Evolutionary conservation across 139 green algal genomes (phyloP).

Genomic region (Chlorella sp.): DNA sequence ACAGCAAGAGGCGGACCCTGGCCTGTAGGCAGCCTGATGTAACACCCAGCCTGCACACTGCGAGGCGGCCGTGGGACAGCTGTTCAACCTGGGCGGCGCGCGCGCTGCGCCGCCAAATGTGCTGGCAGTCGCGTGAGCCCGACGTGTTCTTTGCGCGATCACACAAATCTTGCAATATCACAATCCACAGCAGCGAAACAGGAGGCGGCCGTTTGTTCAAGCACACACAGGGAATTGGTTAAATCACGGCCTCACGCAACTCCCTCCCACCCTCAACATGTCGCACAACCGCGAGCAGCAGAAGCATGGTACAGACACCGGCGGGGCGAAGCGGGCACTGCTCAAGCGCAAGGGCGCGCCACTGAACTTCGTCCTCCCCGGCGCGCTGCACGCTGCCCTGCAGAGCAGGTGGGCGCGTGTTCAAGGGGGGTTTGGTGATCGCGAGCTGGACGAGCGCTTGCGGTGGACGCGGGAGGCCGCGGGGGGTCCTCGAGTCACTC

Average conservation of each 20-base stretch:
- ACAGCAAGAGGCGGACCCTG: background rate
- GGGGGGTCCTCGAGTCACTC: background rate
- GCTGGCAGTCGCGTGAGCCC: too few relatives aligned
- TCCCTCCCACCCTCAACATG: too few relatives aligned
- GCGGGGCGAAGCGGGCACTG: background rate
- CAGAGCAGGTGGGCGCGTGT: background rate
- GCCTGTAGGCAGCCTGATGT: too few relatives aligned
- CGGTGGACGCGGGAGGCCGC: background rate
- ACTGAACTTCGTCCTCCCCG: slow-evolving; percentile 11
- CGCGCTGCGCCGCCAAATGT: too few relatives aligned
- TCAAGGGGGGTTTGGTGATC: background rate
- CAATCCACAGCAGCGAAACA: too few relatives aligned
- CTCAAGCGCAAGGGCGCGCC: background rate
- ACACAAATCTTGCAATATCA: too few relatives aligned
- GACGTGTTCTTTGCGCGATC: too few relatives aligned
- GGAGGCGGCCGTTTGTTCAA: too few relatives aligned
- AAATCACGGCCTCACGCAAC: too few relatives aligned
- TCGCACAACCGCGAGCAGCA: background rate
- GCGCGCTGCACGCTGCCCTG: slow-evolving; percentile 3
- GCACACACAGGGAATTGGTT: too few relatives aligned
- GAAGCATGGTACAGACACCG: background rate
- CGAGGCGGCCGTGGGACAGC: background rate
- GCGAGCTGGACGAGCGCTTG: background rate
- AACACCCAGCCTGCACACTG: background rate
- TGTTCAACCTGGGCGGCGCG: too few relatives aligned